These are phyloP conservation scores for Aurifilum marmelostoma DNA, from an alignment of 2,329 filamentous ascomycete species.

Conservation along the genomic window DNA sequence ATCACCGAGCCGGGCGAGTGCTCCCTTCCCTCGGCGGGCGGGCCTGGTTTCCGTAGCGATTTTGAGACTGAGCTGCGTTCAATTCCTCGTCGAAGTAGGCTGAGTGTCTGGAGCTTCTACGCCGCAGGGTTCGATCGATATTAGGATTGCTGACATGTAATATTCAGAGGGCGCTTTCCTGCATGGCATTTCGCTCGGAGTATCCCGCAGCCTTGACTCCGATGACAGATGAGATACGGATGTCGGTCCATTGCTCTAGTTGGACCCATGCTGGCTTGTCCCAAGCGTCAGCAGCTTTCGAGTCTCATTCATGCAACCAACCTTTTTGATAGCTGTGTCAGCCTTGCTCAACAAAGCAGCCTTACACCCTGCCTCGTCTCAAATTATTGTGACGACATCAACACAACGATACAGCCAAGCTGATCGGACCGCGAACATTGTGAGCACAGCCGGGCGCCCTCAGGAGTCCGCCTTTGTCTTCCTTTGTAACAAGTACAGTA, in stretches of 20 bases:
- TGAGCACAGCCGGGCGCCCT: neutral
- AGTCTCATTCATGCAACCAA: neutral
- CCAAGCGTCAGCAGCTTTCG: neutral
- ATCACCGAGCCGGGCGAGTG: neutral
- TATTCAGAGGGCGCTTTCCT: neutral
- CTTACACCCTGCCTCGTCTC: neutral
- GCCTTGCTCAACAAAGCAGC: neutral
- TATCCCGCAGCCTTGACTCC: neutral
- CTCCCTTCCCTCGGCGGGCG: conserved; percentile 1
- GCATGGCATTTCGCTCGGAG: neutral
- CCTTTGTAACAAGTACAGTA: no score
- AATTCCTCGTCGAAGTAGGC: neutral
- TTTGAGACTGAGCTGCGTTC: neutral
- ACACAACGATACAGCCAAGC: neutral
- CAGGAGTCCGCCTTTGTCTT: neutral
- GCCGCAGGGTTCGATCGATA: neutral
- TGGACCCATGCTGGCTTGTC: neutral
- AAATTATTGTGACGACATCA: neutral
- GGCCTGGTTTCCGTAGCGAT: neutral
- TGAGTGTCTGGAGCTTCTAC: neutral
- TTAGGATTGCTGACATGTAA: neutral
- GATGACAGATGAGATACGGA: neutral
- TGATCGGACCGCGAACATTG: neutral
- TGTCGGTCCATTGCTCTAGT: conserved; percentile 2
- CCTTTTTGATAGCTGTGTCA: neutral